phyloP scores from a whole-genome alignment of 2,329 filamentous ascomycete species.

The Colletotrichum chrysophilum region DNA sequence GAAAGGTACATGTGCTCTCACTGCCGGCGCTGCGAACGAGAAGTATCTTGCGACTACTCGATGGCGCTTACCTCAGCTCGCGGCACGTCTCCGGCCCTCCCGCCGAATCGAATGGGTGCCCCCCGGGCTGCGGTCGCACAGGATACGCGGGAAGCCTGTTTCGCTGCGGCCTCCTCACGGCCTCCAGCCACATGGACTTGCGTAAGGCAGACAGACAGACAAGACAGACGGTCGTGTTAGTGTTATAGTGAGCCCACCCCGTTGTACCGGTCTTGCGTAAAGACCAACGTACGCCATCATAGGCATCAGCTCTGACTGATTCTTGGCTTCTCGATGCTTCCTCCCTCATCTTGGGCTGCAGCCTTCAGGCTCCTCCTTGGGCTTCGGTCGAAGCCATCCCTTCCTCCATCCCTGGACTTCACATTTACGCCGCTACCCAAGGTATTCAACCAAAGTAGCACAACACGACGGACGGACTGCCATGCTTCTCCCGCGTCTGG shows the following conservation, averaged over 20 bases:
- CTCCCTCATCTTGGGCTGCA: background rate
- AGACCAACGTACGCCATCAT: background rate
- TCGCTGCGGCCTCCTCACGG: background rate
- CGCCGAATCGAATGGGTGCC: background rate
- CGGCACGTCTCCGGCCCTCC: background rate
- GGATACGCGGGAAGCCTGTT: constrained; percentile 2
- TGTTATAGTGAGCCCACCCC: background rate
- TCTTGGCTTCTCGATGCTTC: background rate
- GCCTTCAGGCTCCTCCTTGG: background rate
- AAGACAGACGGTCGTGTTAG: background rate
- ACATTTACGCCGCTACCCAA: background rate
- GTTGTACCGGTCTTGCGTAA: background rate
- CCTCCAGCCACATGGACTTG: constrained; percentile 38
- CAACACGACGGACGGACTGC: background rate
- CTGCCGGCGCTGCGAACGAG: background rate
- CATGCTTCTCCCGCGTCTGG: too few relatives aligned
- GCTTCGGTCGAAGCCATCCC: background rate
- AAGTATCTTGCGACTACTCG: background rate
- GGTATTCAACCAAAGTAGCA: background rate
- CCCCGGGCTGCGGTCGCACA: background rate
- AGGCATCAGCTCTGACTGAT: background rate
- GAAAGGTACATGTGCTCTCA: background rate
- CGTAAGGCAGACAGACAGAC: constrained; percentile 29
- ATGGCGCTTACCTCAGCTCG: background rate
- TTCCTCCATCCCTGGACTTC: background rate